phyloP scores from a whole-genome alignment of 177 flowering plant genomes.

The Telopea speciosissima region DNA sequence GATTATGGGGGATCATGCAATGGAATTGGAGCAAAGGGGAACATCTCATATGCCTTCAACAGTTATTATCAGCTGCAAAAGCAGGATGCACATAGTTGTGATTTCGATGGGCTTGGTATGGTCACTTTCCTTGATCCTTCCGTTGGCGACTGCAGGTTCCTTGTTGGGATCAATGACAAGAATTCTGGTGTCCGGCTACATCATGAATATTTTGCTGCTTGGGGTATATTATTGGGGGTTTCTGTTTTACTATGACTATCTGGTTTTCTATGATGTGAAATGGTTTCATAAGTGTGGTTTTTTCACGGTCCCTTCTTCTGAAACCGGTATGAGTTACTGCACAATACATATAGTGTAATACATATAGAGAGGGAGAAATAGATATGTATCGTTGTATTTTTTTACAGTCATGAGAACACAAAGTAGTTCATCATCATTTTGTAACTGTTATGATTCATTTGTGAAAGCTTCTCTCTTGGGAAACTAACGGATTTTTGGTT shows the following conservation, averaged over 20 bases:
- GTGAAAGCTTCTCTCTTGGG: background rate
- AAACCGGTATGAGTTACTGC: slow-evolving; percentile 9
- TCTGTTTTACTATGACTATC: slow-evolving; percentile 13
- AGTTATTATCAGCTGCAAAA: slow-evolving; percentile 82
- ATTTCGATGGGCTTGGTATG: slow-evolving; percentile 89
- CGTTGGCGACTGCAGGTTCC: slow-evolving; percentile 81
- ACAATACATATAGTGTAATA: background rate
- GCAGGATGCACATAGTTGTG: slow-evolving; percentile 69
- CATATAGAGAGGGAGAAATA: slow-evolving; percentile 10
- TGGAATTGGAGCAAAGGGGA: slow-evolving; percentile 68
- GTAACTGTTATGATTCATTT: background rate
- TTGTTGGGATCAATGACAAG: slow-evolving; percentile 59
- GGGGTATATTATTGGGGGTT: slow-evolving; percentile 21
- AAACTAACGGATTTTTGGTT: background rate
- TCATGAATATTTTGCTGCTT: slow-evolving; percentile 10
- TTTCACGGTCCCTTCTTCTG: slow-evolving; percentile 16
- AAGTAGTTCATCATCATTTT: background rate
- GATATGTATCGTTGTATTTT: background rate
- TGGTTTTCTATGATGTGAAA: slow-evolving; percentile 14
- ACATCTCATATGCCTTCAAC: slow-evolving; percentile 87
- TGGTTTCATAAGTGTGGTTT: slow-evolving; percentile 28
- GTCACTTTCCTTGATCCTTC: slow-evolving; percentile 85
- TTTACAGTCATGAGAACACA: background rate
- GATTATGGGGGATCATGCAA: slow-evolving; percentile 84
- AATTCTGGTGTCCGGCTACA: slow-evolving; percentile 12